A percentile compares a stretch with the other conserved stretches of the same genome.
Conservation (phyloP, 2,329 filamentous ascomycete genomes). For the Nigrograna mackinnonii region DNA sequence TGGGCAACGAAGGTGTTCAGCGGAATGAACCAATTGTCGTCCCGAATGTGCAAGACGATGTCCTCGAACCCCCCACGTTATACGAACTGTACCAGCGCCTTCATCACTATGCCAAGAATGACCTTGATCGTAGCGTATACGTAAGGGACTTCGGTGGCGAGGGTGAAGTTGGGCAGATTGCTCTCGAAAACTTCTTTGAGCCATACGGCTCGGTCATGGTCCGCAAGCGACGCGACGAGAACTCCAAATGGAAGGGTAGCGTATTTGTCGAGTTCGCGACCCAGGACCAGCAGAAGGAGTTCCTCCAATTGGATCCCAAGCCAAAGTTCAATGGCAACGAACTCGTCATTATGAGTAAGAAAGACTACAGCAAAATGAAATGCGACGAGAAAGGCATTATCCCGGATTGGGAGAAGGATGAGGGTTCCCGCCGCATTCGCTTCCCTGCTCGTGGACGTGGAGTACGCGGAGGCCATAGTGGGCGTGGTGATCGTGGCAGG, state of each 20-base stretch:
- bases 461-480: conserved; percentile 9
- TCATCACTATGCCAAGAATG: conserved; percentile 60
- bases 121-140: conserved; percentile 79
- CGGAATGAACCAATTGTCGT: conserved; percentile 70
- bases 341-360: conserved; percentile 84
- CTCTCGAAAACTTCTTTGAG: conserved; percentile 90
- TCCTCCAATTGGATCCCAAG: conserved; percentile 77
- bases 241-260: conserved; percentile 87
- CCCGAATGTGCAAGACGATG: conserved; percentile 35
- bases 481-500: conserved; percentile 31
- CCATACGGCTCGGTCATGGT: conserved; percentile 78
- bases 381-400: conserved; percentile 50
- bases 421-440: conserved; percentile 24
- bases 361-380: conserved; percentile 70
- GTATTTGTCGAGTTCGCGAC: conserved; percentile 91
- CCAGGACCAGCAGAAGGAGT: conserved; percentile 77
- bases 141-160: conserved; percentile 93
- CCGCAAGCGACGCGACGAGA: conserved; percentile 77
- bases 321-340: conserved; percentile 83
- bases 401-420: conserved; percentile 43
- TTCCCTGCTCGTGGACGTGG: conserved; percentile 26
- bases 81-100: conserved; percentile 51
- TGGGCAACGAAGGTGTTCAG: conserved; percentile 52
- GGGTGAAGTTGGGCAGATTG: conserved; percentile 82
- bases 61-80: conserved; percentile 19